Base-by-base conservation (phyloP, 371 early-diverging fungal species). In the Chytridium lagenaria region DNA sequence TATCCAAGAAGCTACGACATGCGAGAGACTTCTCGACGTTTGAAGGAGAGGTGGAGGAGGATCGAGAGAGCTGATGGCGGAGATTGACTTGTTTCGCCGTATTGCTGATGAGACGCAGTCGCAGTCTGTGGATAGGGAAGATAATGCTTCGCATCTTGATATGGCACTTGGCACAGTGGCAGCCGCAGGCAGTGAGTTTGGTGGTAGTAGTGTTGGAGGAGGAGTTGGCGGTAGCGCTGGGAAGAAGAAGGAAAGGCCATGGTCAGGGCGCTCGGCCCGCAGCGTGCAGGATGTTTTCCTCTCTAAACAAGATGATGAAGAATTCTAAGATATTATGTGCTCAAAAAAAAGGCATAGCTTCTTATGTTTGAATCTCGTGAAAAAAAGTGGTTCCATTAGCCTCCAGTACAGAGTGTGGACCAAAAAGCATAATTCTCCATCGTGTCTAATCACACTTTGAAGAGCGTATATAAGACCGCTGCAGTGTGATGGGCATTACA, bases 211-310 rank as follows among this genome's bases (percentile, higher is more conserved):
- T n/a, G n/a, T n/a, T n/a, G n/a, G n/a, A n/a, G n/a, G n/a, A n/a
- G n/a, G n/a, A n/a, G n/a, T n/a, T n/a, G n/a, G n/a, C n/a, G n/a
- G n/a, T n/a, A n/a, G n/a, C n/a, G n/a, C n/a, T n/a, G 37, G 55
- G 37, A 44, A 38, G 50, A 36, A 50, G 50, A 77, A 78, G 61
- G 33, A 64, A n/a, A 59, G 81, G 10, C 78, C 81, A 26, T 77
- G 81, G 81, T 80, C 81, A 10, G 81, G 78, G 23, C 57, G 59
- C 59, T 80, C 81, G 1, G 72, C 68, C 5, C 40, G 40, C 16
- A 57, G 61, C 49, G 37, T 75, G 44, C 57, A 39, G 28, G 59
- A 57, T 10, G 36, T 70, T 57, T 75, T 75, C 61, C 67, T 75
- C 34, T 38, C 52, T n/a, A 52, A n/a, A n/a, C n/a, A 38, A 23